Conservation (phyloP, 257 asterid species). For the Fraxinus quadrangulata region DNA sequence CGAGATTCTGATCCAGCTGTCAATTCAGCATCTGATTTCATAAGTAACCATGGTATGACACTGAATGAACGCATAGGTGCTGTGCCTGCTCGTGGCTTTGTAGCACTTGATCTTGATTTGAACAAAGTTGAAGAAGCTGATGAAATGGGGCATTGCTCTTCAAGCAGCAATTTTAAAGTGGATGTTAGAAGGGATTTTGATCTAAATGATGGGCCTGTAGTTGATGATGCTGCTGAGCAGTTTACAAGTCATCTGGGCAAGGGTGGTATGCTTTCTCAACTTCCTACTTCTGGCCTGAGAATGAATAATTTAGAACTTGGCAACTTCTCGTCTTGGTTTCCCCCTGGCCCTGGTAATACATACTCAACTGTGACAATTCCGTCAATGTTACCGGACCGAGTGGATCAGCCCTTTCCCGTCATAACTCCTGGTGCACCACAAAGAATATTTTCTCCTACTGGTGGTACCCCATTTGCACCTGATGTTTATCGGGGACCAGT, state of each 20-base stretch:
- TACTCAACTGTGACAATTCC: slow-evolving; percentile 49
- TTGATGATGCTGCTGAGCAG: slow-evolving; percentile 45
- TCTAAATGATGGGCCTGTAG: slow-evolving; percentile 50
- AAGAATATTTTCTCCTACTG: slow-evolving; percentile 39
- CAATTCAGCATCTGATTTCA: slow-evolving; percentile 25
- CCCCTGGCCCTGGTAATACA: slow-evolving; percentile 48
- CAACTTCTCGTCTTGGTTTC: slow-evolving; percentile 72
- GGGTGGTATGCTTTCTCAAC: slow-evolving; percentile 47
- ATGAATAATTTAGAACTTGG: slow-evolving; percentile 47
- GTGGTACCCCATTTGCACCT: slow-evolving; percentile 29
- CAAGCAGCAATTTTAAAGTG: slow-evolving; percentile 33
- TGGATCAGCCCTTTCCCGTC: slow-evolving; percentile 29
- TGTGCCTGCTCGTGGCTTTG: slow-evolving; percentile 35
- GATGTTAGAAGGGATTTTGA: slow-evolving; percentile 51
- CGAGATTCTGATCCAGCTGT: slow-evolving; percentile 37
- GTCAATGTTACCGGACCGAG: slow-evolving; percentile 45
- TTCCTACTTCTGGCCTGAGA: slow-evolving; percentile 46
- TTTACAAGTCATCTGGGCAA: slow-evolving; percentile 32
- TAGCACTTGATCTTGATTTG: slow-evolving; percentile 52
- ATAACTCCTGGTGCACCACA: slow-evolving; percentile 47
- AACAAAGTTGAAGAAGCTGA: slow-evolving; percentile 46
- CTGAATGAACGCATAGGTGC: slow-evolving; percentile 32
- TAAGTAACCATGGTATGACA: slow-evolving; percentile 24
- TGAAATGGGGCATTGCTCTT: slow-evolving; percentile 38
- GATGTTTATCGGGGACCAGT: slow-evolving; percentile 44